Evolutionary conservation across 805 yeast species (phyloP).

Genomic region (Monosporozyma servazzii): DNA sequence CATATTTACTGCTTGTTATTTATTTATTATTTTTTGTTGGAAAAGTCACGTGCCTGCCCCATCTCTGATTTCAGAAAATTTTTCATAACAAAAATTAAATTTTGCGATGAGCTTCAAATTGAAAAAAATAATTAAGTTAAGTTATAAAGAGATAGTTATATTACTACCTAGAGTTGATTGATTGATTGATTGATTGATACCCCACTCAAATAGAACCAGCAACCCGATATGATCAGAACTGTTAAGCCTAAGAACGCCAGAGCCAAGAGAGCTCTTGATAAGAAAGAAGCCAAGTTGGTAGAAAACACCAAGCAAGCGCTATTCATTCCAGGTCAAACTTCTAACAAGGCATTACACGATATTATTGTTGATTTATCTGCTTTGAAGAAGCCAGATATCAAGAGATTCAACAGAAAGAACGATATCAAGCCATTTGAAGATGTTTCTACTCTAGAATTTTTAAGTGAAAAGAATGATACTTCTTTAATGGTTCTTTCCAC

Average conservation of each 20-base stretch:
- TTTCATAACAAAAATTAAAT: neutral
- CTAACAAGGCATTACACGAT: slow-evolving; percentile 75
- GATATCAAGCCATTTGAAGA: slow-evolving; percentile 92
- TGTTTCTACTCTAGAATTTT: slow-evolving; percentile 72
- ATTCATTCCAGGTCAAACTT: slow-evolving; percentile 81
- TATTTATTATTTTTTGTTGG: neutral
- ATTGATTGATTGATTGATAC: no score
- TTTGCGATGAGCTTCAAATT: neutral
- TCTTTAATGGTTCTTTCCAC: slow-evolving; percentile 74
- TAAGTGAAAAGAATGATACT: slow-evolving; percentile 88
- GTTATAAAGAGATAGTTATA: neutral
- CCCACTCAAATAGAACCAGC: no score
- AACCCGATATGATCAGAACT: slow-evolving; percentile 36
- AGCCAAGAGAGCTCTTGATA: slow-evolving; percentile 86
- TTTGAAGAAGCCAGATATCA: slow-evolving; percentile 81
- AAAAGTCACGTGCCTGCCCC: neutral
- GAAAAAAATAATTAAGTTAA: no score
- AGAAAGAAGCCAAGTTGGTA: slow-evolving; percentile 75
- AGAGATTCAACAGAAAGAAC: slow-evolving; percentile 81
- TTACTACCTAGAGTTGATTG: no score
- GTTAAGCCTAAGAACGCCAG: slow-evolving; percentile 90
- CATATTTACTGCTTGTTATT: neutral
- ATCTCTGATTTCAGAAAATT: neutral
- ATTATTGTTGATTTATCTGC: slow-evolving; percentile 83
- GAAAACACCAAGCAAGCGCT: slow-evolving; percentile 87